Percentiles rank a stretch among this genome's conserved stretches.
These are phyloP conservation scores for Orbilia brochopaga DNA, from an alignment of 2,329 filamentous ascomycete species.

Conservation along the genomic window DNA sequence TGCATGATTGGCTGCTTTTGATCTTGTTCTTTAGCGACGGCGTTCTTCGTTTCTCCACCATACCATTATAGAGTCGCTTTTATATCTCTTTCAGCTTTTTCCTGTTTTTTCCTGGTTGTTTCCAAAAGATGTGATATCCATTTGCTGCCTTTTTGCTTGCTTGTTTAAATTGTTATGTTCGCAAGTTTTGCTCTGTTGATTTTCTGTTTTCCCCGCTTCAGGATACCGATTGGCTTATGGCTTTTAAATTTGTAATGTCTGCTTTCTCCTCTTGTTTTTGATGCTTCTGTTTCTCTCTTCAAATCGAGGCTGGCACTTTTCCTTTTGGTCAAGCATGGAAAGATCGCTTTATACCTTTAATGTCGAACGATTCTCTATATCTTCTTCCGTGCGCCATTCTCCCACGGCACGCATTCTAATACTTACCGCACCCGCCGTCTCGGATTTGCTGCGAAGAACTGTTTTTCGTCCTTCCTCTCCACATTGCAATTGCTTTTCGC, in stretches of 20 bases:
- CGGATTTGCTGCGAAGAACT: conserved; percentile 29
- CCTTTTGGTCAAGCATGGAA: conserved; percentile 18
- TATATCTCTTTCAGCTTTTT: conserved; percentile 49
- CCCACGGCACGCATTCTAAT: conserved; percentile 18
- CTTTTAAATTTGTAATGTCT: conserved; percentile 48
- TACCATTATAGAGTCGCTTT: conserved; percentile 53
- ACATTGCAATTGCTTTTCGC: conserved; percentile 23
- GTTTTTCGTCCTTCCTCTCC: conserved; percentile 7
- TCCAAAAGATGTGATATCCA: conserved; percentile 51
- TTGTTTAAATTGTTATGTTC: conserved; percentile 33
- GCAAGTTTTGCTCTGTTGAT: conserved; percentile 50
- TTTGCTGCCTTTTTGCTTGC: conserved; percentile 26
- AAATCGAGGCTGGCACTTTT: conserved; percentile 49
- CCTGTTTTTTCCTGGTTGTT: conserved; percentile 48
- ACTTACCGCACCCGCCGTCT: conserved; percentile 29
- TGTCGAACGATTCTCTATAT: conserved; percentile 33
- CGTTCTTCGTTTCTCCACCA: conserved; percentile 48
- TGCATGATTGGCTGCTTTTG: conserved; percentile 52
- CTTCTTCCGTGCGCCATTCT: conserved; percentile 20
- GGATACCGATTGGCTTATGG: conserved; percentile 51
- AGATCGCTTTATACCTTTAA: conserved; percentile 43
- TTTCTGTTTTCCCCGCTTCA: conserved; percentile 48
- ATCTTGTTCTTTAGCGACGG: conserved; percentile 52
- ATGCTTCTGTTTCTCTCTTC: conserved; percentile 18
- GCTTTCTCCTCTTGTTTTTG: conserved; percentile 26